Evolutionary conservation across 2,329 filamentous ascomycete species (phyloP).

Genomic region (Calonectria pseudoreteaudii): DNA sequence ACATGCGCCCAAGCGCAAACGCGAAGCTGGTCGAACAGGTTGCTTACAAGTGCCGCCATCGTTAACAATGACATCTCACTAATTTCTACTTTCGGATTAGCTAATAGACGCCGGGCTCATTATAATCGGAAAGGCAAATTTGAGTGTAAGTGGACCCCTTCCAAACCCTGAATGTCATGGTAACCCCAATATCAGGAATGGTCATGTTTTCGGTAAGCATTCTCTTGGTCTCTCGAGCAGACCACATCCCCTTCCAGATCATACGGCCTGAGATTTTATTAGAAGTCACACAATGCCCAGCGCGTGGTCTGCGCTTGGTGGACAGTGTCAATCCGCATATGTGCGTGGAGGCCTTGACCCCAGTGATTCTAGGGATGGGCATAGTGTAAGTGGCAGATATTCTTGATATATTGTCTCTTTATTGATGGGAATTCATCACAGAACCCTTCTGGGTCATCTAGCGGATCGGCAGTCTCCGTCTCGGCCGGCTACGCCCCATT

Average conservation of each 20-base stretch:
- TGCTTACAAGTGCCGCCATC: neutral
- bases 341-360: neutral
- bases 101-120: neutral
- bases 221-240: neutral
- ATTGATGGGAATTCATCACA: neutral
- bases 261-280: neutral
- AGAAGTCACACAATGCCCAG: neutral
- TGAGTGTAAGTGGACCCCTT: neutral
- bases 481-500: neutral
- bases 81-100: neutral
- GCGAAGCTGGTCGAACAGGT: neutral
- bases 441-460: neutral
- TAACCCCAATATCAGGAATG: neutral
- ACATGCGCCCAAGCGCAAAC: neutral
- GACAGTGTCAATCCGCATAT: neutral
- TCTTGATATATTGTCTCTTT: neutral
- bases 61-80: neutral
- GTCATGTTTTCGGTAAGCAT: neutral
- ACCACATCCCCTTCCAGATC: neutral
- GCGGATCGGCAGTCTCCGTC: neutral
- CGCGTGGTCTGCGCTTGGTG: neutral
- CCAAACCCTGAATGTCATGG: neutral
- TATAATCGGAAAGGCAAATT: neutral
- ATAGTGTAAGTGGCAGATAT: neutral
- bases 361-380: neutral